Conservation (phyloP, 495 filamentous ascomycete genomes). For the Penicillium roqueforti region DNA sequence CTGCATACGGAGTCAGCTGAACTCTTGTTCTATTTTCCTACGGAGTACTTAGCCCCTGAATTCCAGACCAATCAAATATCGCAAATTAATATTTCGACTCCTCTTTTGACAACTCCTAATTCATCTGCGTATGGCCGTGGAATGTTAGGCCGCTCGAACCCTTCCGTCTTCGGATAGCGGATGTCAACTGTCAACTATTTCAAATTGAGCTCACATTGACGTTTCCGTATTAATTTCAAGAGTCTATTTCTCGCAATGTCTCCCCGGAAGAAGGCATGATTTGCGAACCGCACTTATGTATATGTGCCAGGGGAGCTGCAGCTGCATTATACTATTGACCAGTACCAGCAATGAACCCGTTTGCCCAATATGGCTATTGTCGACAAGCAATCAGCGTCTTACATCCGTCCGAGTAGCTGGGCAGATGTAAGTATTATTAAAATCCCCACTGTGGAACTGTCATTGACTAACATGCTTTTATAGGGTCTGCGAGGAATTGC, state of each 20-base stretch:
- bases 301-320: conserved; percentile 8
- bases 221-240: neutral
- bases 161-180: neutral
- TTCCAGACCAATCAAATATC: neutral
- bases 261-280: conserved; percentile 1
- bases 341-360: conserved; percentile 3
- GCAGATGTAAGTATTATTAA: conserved; percentile 9
- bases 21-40: neutral
- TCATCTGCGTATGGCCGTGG: neutral
- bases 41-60: neutral
- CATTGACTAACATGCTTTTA: neutral
- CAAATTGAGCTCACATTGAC: neutral
- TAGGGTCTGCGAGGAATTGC: conserved; percentile 15
- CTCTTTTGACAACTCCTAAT: neutral
- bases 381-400: conserved; percentile 3
- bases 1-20: neutral
- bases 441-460: neutral
- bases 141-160: neutral
- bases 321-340: conserved; percentile 7
- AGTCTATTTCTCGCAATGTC: neutral
- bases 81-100: neutral
- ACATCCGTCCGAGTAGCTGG: conserved; percentile 7
- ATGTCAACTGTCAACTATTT: neutral
- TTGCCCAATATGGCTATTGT: conserved; percentile 9
- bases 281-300: neutral